Conservation (phyloP, 1,139 yeast genomes). For the Trichomonascaceae sp. region DNA sequence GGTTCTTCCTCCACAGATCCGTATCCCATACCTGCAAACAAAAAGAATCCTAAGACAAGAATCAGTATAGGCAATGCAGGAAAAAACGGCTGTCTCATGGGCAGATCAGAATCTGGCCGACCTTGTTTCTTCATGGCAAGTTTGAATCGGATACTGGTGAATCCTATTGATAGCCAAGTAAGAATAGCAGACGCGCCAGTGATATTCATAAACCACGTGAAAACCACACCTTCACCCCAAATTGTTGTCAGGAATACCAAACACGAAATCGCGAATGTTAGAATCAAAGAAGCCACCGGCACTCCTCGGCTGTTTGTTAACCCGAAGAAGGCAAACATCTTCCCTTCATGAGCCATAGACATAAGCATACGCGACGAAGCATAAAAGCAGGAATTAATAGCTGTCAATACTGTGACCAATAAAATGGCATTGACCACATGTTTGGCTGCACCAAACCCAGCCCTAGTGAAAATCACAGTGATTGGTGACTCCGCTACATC, state of each 20-base stretch:
- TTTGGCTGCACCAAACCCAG: constrained; percentile 41
- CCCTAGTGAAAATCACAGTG: constrained; percentile 51
- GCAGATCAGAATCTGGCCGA: constrained; percentile 41
- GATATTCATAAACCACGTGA: constrained; percentile 50
- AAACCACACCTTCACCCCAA: constrained; percentile 39
- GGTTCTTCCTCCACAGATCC: constrained; percentile 40
- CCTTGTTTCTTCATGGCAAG: constrained; percentile 46
- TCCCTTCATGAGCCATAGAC: constrained; percentile 48
- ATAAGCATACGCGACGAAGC: constrained; percentile 52
- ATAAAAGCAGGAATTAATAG: constrained; percentile 51
- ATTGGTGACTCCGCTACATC: constrained; percentile 47
- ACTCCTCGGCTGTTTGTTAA: constrained; percentile 48
- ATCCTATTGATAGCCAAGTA: constrained; percentile 48
- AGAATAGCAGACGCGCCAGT: constrained; percentile 50
- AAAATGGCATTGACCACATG: constrained; percentile 45
- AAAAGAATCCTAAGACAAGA: constrained; percentile 23
- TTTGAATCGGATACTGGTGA: constrained; percentile 45
- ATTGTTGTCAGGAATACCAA: constrained; percentile 36
- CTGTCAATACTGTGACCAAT: constrained; percentile 46
- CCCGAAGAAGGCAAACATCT: constrained; percentile 42
- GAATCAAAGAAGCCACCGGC: constrained; percentile 44
- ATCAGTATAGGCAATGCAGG: constrained; percentile 38
- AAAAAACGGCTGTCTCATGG: constrained; percentile 40
- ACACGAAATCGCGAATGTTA: constrained; percentile 43
- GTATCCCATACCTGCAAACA: constrained; percentile 33